phyloP scores from a whole-genome alignment of 2,329 filamentous ascomycete species.

The Clarireedia monteithiana region DNA sequence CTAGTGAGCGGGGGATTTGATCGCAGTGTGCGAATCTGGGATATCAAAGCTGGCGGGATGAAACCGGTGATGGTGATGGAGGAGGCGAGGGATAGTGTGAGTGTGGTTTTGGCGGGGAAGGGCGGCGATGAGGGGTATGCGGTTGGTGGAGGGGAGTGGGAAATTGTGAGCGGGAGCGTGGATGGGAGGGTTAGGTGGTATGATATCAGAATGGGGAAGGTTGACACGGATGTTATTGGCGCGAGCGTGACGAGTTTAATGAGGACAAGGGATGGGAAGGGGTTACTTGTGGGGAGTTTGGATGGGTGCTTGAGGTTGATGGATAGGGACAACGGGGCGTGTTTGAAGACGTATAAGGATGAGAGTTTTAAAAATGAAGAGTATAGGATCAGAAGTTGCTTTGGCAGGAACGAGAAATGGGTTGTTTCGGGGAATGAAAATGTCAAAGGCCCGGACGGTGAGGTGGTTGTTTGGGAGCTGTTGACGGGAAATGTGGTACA shows the following conservation, averaged over 20 bases:
- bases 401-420: conserved; percentile 69
- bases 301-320: conserved; percentile 74
- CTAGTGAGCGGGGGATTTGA: conserved; percentile 70
- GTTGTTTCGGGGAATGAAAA: conserved; percentile 75
- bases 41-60: conserved; percentile 39
- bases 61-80: conserved; percentile 65
- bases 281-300: conserved; percentile 65
- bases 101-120: conserved; percentile 34
- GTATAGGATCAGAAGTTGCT: conserved; percentile 31
- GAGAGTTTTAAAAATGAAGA: conserved; percentile 35
- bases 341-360: conserved; percentile 64
- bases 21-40: conserved; percentile 70
- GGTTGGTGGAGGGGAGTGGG: conserved; percentile 46
- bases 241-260: conserved; percentile 67
- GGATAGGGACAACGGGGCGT: conserved; percentile 66
- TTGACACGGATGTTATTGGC: conserved; percentile 63
- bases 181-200: conserved; percentile 78
- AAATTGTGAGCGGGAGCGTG: conserved; percentile 70
- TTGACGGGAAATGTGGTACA: conserved; percentile 62
- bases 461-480: conserved; percentile 73
- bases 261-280: conserved; percentile 64
- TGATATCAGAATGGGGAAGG: conserved; percentile 69
- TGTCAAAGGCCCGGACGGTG: conserved; percentile 15
- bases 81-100: conserved; percentile 63
- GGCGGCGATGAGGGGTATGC: conserved; percentile 58